These are phyloP conservation scores for Cystobasidiaceae sp. DNA, from an alignment of 1,284 basidiomycete species.

Conservation along the genomic window DNA sequence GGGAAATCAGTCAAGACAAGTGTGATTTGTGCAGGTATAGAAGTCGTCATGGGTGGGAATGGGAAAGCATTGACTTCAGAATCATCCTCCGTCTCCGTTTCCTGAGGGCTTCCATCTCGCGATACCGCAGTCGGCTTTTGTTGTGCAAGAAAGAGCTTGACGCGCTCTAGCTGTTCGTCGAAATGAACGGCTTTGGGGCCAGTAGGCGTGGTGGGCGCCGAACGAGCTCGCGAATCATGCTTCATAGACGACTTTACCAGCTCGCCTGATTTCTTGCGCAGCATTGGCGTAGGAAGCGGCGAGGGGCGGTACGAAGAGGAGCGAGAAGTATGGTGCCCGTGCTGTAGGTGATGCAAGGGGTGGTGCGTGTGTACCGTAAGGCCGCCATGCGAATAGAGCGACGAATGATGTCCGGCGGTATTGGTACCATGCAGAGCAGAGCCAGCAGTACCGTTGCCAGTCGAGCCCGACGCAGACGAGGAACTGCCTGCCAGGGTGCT, in stretches of 20 bases:
- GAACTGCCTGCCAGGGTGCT: no score
- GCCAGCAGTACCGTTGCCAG: no score
- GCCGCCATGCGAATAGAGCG: not conserved
- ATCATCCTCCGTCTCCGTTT: constrained; percentile 63
- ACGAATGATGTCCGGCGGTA: not conserved
- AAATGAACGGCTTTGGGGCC: constrained; percentile 84
- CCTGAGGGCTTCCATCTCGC: constrained; percentile 79
- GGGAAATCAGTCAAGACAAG: constrained; percentile 54
- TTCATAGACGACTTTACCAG: constrained; percentile 88
- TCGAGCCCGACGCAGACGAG: no score
- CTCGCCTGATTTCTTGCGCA: constrained; percentile 88
- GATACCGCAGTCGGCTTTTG: constrained; percentile 91
- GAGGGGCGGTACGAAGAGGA: constrained; percentile 22
- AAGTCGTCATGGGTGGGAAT: constrained; percentile 36
- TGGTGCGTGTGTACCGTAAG: constrained; percentile 15
- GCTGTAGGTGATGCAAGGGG: not conserved
- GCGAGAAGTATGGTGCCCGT: not conserved
- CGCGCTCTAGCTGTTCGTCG: constrained; percentile 79
- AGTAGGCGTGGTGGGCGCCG: constrained; percentile 65
- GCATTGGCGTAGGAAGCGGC: constrained; percentile 45
- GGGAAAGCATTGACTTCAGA: constrained; percentile 42
- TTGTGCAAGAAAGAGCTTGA: constrained; percentile 87
- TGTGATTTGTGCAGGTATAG: constrained; percentile 40
- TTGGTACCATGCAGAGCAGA: not conserved
- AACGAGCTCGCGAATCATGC: constrained; percentile 56